A percentile compares a stretch with the other conserved stretches of the same genome.
These are phyloP conservation scores for Rhodotorula sphaerocarpa DNA, from an alignment of 768 basidiomycete genomes.

Conservation along the genomic window DNA sequence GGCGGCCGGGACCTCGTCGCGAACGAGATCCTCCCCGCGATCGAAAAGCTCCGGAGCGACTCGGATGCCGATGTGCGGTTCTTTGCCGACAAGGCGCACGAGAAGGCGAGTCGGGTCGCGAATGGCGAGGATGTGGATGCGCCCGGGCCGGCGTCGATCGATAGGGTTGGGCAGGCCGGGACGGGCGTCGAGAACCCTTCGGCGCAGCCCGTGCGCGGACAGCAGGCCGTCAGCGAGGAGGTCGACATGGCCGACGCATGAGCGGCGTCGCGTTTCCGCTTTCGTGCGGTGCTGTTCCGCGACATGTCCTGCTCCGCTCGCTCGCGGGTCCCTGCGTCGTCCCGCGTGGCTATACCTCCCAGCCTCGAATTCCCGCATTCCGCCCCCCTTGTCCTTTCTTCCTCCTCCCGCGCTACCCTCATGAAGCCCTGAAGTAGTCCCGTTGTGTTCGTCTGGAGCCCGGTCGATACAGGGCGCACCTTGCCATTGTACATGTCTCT, in stretches of 20 bases:
- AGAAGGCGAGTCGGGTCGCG: slow-evolving; percentile 23
- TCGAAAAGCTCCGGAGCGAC: slow-evolving; percentile 81
- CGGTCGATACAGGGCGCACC: too few relatives aligned
- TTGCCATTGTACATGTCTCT: too few relatives aligned
- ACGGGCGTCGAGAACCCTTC: too few relatives aligned
- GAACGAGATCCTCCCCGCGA: slow-evolving; percentile 65
- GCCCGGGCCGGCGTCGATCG: not conserved
- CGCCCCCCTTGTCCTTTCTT: too few relatives aligned
- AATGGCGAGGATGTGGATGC: slow-evolving; percentile 10
- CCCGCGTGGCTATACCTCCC: too few relatives aligned
- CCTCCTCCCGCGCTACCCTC: too few relatives aligned
- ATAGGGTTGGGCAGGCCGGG: too few relatives aligned
- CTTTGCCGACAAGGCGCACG: slow-evolving; percentile 66
- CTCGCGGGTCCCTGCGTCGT: not conserved
- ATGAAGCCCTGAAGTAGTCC: too few relatives aligned
- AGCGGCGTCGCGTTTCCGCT: not conserved
- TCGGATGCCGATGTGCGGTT: slow-evolving; percentile 92
- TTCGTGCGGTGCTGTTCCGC: not conserved
- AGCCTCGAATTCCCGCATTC: too few relatives aligned
- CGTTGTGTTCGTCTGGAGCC: too few relatives aligned
- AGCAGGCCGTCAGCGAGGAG: slow-evolving; percentile 22
- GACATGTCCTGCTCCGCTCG: not conserved
- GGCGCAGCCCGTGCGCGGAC: not conserved
- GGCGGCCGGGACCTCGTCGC: slow-evolving; percentile 64
- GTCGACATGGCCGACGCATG: slow-evolving; percentile 34